Base-by-base conservation (phyloP, 164 flowering plant species). In the Liriodendron chinense region DNA sequence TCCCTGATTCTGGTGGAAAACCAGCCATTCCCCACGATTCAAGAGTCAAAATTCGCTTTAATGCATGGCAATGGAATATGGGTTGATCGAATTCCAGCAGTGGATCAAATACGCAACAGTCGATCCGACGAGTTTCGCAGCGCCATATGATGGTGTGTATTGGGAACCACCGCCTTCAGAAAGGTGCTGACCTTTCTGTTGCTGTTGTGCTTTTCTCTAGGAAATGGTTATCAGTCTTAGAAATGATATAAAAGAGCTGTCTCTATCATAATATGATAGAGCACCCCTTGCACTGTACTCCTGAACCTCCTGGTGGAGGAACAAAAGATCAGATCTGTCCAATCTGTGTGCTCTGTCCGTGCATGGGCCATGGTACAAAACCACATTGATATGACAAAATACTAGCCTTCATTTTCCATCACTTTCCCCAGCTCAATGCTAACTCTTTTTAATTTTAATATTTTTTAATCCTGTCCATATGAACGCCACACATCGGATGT, bases 101-200 rank as follows among this genome's bases (percentile, higher is more conserved):
- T 96, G 99, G 99, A 92, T 96, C 61, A 91, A 80, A 76, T 92
- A 91, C 87, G 95, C 99, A n/a, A 90, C 89, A 69, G 92, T 85
- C 47, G 99, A 94, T 59, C 83, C 97, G 12, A 70, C 91, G 53
- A 85, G 26, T 67, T 96, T 96, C 86, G 99, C 86, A 64, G 98
- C 97, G 66, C 87, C 99, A 69, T 96, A 92, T 84, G 98, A 96
- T 87, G 99, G 99, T 72, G 87, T 94, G 1, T 85, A 91, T 77
- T 96, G 98, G 98, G 96, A 96, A 24, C 98, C 99, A 23, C 92
- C 94, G 21, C 70, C 89, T 78, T 86, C 92, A 69, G 97, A 96
- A 82, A 96, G 98, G 99, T 96, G 70, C 65, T 28, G 67, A 34
- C 49, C 43, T 13, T 61, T 57, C 59, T 53, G 16, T 68, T n/a